Evolutionary conservation across 2,329 filamentous ascomycete species (phyloP), one percentile per base, ranked within the genome.

Genomic region (Ophiostoma triangulosporum): DNA sequence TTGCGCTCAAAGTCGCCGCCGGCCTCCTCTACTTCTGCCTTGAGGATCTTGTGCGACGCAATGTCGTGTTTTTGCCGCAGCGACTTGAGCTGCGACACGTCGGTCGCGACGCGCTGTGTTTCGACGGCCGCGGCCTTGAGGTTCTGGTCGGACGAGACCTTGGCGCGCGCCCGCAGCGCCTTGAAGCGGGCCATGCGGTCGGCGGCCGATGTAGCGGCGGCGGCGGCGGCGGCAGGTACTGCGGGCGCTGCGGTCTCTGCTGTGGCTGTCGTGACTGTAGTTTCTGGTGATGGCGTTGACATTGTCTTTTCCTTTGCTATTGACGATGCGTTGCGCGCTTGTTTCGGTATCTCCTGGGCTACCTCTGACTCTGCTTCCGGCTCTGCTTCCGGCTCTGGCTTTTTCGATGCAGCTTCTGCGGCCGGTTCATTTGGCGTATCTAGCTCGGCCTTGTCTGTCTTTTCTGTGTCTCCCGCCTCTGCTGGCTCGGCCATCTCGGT

Each of bases 1-100:
- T 97, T 96, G 60, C 93, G 86, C 74, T 98, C 93, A 64, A 97
- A 98, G 67, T 97, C 93, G 53, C 87, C 88, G 32, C 89, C 89
- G 0, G 77, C 74, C 17, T 87, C 88, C 66, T 90, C 87, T 1
- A 89, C 83, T 62, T 96, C 89, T 4, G 89, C 88, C 72, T 95
- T 95, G 43, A 96, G 77, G 0, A 98, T 80, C 64, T 97, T 98
- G 67, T 96, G 88, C 6, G 85, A 83, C 20, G 93, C 91, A 60
- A 93, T 83, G 53, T 88, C 90, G 62, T 88, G 86, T 63, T 89
- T 88, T 57, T 90, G 86, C 59, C 85, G 82, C n/a, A 97, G 73
- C 1, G 86, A 78, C 1, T 81, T 81, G 49, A 96, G 78, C 57
- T 91, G 78, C 3, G 77, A 78, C 5, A 88, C 86, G 64, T 95